Evolutionary conservation across 805 yeast genomes (phyloP), one percentile per base, ranked within the genome.

Genomic region (Hyphopichia homilentoma): DNA sequence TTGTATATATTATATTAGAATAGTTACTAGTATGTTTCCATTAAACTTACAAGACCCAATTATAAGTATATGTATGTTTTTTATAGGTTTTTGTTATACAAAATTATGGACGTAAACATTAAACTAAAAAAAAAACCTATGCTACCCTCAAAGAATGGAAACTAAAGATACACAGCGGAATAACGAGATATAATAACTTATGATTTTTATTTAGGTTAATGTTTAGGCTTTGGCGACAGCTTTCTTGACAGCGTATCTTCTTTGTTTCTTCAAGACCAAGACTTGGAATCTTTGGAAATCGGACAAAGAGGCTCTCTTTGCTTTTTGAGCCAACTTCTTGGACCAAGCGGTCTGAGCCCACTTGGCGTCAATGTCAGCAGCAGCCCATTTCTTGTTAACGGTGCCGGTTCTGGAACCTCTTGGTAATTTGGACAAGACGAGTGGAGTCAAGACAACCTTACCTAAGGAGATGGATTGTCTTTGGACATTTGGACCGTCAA

Each of bases 271-370:
- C 70, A 88, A 81, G 58, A 88, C 94, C 70, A 84, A 67, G 57
- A 90, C 98, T 81, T 90, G 96, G 96, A 93, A 93, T 82, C 99
- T 89, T 79, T 93, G 96, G 61, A 93, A 93, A 75, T 93, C 99
- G 56, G 90, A 66, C 70, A 94, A 84, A 65, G 81, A 75, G 60
- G 94, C 72, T 81, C 98, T 86, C 73, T 81, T 86, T 72, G 84
- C 81, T 73, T 86, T 87, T 73, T 85, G 83, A 66, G 94, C 96
- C 61, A 93, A 83, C 79, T 88, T 89, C 84, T 90, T 85, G 64
- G 98, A 97, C 97, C 97, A 88, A 35, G 96, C 68, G 48, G 97
- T 75, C 57, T 83, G 75, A 54, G 84, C 79, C 97, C 97, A 93
- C 73, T 90, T 85, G 61, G 79, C 76, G 54, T 79, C 82, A 56